Evolutionary conservation across 192 early-diverging fungal genomes (phyloP), one percentile per base, ranked within the genome.

Genomic region (Backusella circina): DNA sequence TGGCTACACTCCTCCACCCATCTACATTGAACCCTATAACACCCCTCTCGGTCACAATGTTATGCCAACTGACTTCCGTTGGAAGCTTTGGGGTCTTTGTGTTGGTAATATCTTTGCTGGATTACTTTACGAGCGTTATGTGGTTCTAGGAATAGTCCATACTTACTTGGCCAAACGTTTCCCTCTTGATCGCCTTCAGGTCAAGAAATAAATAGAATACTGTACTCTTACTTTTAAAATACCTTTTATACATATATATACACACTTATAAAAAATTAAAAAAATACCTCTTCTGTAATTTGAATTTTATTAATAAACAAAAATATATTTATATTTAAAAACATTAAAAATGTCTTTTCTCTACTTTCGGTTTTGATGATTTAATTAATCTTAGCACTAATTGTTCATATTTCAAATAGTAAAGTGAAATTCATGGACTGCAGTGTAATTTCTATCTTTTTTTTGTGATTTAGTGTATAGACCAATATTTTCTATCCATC

Each of bases 21-120:
- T 5, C 16, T 31, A 77, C 41, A 71, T 89, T 71, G 83, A 82
- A 77, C 74, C 68, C n/a, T 93, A 88, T 81, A 88, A 91, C 67
- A 84, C 83, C 32, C 72, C 75, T 35, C 64, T 78, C 21, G 91
- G 91, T n/a, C 89, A 90, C 74, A 88, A 90, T 61, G 85, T 92
- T 10, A 80, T 92, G 64, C 91, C 91, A 2, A 51, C 67, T 8
- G 51, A 77, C 44, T 90, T 88, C 77, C 76, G 91, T 41, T 86
- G 80, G 76, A 74, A 82, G 37, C 79, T 93, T 30, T 91, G 85
- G 85, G 87, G 80, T 15, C 71, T 84, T 12, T 85, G 75, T 71
- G 72, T 85, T 12, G 84, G 70, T 44, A 86, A 88, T 33, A 76
- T 86, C 44, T 26, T 79, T n/a, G 71, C 83, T n/a, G 81, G 76